These are phyloP conservation scores for Firmiana major DNA, from an alignment of 345 rosid genomes.

Conservation along the genomic window DNA sequence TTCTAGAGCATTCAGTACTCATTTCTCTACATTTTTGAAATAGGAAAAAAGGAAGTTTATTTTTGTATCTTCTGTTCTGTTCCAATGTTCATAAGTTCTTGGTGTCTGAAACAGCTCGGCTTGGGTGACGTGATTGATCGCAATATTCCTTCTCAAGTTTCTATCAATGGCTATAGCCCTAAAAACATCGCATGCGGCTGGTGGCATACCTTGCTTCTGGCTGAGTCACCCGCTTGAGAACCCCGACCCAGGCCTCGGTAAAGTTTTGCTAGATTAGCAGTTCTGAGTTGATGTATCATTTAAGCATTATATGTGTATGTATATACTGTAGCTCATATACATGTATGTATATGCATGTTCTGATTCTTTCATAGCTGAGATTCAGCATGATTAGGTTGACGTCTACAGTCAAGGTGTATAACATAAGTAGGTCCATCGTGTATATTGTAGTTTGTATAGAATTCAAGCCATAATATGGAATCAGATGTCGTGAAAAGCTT, in stretches of 20 bases:
- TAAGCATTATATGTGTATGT: constrained; percentile 14
- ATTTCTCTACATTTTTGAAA: too few species aligned
- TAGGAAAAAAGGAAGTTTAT: not conserved
- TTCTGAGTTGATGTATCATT: constrained; percentile 10
- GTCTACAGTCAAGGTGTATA: constrained; percentile 13
- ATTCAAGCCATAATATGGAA: too few species aligned
- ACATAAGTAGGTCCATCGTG: constrained; percentile 11
- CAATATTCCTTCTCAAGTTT: constrained; percentile 66
- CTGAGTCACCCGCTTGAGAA: constrained; percentile 50
- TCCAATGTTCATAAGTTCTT: not conserved
- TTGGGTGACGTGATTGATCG: constrained; percentile 87
- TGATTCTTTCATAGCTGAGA: constrained; percentile 28
- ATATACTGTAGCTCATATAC: constrained; percentile 17
- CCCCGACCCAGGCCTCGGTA: constrained; percentile 20
- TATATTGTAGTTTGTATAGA: too few species aligned
- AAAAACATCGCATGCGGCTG: constrained; percentile 83
- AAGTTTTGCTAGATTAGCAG: constrained; percentile 67
- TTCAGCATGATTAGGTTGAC: constrained; percentile 9
- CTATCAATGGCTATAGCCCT: constrained; percentile 55
- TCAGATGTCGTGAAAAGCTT: too few species aligned
- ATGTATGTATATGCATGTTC: constrained; percentile 12
- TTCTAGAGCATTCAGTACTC: not conserved
- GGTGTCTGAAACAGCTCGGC: constrained; percentile 67
- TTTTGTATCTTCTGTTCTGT: not conserved
- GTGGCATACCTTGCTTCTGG: constrained; percentile 97